Conservation (phyloP, 2,329 filamentous ascomycete species). For the Colletotrichum gloeosporioides region DNA sequence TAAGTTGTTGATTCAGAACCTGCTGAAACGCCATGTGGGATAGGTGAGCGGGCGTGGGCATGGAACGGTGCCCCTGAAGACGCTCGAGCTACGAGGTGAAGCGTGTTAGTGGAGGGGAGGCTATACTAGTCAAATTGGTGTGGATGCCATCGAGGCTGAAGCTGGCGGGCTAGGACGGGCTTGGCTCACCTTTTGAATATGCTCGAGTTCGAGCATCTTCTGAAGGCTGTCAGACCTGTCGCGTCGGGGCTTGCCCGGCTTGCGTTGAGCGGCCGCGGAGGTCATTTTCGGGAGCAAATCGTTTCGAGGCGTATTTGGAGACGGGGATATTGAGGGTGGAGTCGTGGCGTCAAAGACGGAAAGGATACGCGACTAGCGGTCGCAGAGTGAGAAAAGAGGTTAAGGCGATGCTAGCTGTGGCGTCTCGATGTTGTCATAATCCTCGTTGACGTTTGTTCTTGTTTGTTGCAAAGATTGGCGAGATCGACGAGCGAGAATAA, state of each 20-base stretch:
- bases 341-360: constrained; percentile 3
- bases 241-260: background rate
- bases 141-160: background rate
- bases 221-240: constrained; percentile 47
- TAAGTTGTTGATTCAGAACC: constrained; percentile 14
- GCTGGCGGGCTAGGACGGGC: constrained; percentile 3
- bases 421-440: constrained; percentile 6
- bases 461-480: background rate
- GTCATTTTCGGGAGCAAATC: background rate
- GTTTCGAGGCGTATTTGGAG: background rate
- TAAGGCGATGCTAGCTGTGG: background rate
- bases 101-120: constrained; percentile 15
- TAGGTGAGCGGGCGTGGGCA: constrained; percentile 1
- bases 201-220: constrained; percentile 65
- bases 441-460: background rate
- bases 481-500: background rate
- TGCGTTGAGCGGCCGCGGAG: background rate
- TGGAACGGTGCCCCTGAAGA: constrained; percentile 18
- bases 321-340: background rate
- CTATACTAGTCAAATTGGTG: constrained; percentile 8
- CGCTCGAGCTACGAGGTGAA: constrained; percentile 21
- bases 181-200: constrained; percentile 57
- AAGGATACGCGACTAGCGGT: background rate
- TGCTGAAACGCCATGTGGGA: constrained; percentile 20
- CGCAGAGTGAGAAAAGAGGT: background rate